A percentile compares a stretch with the other conserved stretches of the same genome.
These are phyloP conservation scores for Trypanosoma avium DNA, from an alignment of 208 protist species.

Conservation along the genomic window DNA sequence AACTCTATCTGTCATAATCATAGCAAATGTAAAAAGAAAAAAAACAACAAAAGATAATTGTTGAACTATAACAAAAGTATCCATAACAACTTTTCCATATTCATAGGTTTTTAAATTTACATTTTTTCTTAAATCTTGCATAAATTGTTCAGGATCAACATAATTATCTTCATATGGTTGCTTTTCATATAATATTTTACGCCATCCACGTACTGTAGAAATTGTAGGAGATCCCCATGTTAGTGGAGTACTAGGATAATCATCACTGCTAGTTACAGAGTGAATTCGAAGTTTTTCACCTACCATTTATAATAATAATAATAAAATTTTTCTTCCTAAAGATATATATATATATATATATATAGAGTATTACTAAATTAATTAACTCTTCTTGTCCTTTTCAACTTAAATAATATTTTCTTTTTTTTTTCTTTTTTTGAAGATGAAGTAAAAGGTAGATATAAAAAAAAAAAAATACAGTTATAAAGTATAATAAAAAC, in stretches of 20 bases:
- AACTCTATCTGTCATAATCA: slow-evolving; percentile 36
- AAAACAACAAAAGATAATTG: slow-evolving; percentile 87
- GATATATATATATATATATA: neutral
- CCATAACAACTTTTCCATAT: slow-evolving; percentile 74
- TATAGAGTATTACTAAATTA: no score
- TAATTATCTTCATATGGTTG: slow-evolving; percentile 92
- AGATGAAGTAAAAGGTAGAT: neutral
- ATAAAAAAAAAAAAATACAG: neutral
- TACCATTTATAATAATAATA: neutral
- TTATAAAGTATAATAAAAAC: neutral
- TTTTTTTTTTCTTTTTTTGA: neutral
- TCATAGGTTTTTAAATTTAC: slow-evolving; percentile 72
- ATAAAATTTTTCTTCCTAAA: neutral
- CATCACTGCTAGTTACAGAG: slow-evolving; percentile 4
- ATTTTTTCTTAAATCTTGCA: slow-evolving; percentile 81
- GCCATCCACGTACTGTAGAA: slow-evolving; percentile 41
- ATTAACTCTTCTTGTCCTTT: no score
- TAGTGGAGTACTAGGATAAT: neutral
- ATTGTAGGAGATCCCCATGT: slow-evolving; percentile 7
- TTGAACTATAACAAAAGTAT: slow-evolving; percentile 83
- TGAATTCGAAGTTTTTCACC: neutral
- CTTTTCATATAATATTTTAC: slow-evolving; percentile 80
- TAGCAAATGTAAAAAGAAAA: slow-evolving; percentile 73
- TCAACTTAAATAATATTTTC: no score
- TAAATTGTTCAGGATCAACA: slow-evolving; percentile 78